These are phyloP conservation scores for Debaryomyces castellii DNA, from an alignment of 805 yeast genomes.

Conservation along the genomic window DNA sequence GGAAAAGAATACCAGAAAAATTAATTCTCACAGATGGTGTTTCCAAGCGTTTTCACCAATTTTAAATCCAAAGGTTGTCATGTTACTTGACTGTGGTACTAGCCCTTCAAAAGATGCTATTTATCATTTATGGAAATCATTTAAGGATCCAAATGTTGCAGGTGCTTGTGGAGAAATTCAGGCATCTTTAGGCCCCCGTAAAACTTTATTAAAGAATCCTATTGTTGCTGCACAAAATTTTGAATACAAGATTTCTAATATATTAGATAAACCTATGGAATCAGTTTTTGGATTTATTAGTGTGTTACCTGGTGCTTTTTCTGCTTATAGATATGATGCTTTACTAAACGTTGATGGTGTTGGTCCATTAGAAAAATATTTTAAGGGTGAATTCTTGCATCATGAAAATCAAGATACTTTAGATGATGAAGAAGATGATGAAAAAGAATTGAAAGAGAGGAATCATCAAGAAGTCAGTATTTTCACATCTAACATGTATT, in stretches of 20 bases:
- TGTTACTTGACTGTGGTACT: slow-evolving; percentile 91
- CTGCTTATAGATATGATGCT: slow-evolving; percentile 88
- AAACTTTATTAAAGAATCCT: slow-evolving; percentile 65
- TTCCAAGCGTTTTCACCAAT: slow-evolving; percentile 88
- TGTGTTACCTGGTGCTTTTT: slow-evolving; percentile 94
- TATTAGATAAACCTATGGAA: slow-evolving; percentile 94
- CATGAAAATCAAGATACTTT: slow-evolving; percentile 52
- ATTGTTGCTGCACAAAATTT: slow-evolving; percentile 95
- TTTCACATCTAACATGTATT: slow-evolving; percentile 92
- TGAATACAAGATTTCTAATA: slow-evolving; percentile 94
- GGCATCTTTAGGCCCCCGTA: slow-evolving; percentile 69
- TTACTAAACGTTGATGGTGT: slow-evolving; percentile 68
- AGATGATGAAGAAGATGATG: slow-evolving; percentile 37
- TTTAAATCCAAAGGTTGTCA: slow-evolving; percentile 78
- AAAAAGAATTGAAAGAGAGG: slow-evolving; percentile 36
- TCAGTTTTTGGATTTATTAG: slow-evolving; percentile 92
- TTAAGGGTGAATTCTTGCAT: slow-evolving; percentile 86
- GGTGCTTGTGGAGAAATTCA: slow-evolving; percentile 98
- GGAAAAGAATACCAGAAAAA: slow-evolving; percentile 84
- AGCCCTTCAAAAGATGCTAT: slow-evolving; percentile 82
- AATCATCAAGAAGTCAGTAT: slow-evolving; percentile 56
- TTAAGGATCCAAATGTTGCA: slow-evolving; percentile 78
- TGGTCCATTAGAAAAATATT: slow-evolving; percentile 85
- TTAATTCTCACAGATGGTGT: slow-evolving; percentile 96
- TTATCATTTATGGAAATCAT: slow-evolving; percentile 87